These are phyloP conservation scores for Coemansia sp. DNA, from an alignment of 192 early-diverging fungal genomes.

Conservation along the genomic window DNA sequence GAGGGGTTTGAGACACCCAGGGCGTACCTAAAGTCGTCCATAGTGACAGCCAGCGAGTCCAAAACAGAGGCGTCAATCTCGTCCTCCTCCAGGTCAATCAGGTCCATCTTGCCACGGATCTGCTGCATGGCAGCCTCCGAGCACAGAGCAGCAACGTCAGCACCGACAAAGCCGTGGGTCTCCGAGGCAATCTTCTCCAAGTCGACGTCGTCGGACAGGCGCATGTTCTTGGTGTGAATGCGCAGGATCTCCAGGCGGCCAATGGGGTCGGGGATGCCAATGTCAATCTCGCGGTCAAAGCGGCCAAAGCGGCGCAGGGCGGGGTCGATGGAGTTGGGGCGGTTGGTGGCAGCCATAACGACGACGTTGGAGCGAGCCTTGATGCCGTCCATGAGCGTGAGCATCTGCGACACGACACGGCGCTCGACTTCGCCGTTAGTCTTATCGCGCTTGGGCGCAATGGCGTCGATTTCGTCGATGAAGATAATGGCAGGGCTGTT, in stretches of 20 bases:
- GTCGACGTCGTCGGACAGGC: slow-evolving; percentile 95
- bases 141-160: slow-evolving; percentile 96
- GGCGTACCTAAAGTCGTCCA: slow-evolving; percentile 98
- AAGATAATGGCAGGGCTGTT: slow-evolving; percentile 98
- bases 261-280: slow-evolving; percentile 98
- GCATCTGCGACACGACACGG: slow-evolving; percentile 96
- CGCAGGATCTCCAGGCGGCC: slow-evolving; percentile 98
- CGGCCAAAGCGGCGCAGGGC: slow-evolving; percentile 99
- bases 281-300: slow-evolving; percentile 99
- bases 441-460: slow-evolving; percentile 99
- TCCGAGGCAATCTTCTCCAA: slow-evolving; percentile 96
- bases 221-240: slow-evolving; percentile 99
- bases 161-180: slow-evolving; percentile 97
- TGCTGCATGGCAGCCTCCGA: slow-evolving; percentile 99
- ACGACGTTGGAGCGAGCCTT: slow-evolving; percentile 97
- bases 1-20: slow-evolving; percentile 95
- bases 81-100: slow-evolving; percentile 97
- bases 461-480: slow-evolving; percentile 99
- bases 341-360: slow-evolving; percentile 99
- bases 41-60: slow-evolving; percentile 93
- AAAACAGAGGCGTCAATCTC: slow-evolving; percentile 98
- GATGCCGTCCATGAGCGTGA: slow-evolving; percentile 98
- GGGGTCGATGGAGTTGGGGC: slow-evolving; percentile 98
- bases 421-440: slow-evolving; percentile 99
- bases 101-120: slow-evolving; percentile 99